Evolutionary conservation across 208 protist species (phyloP), one percentile per base, ranked within the genome.

Genomic region (Trypanosomatidae sp.): DNA sequence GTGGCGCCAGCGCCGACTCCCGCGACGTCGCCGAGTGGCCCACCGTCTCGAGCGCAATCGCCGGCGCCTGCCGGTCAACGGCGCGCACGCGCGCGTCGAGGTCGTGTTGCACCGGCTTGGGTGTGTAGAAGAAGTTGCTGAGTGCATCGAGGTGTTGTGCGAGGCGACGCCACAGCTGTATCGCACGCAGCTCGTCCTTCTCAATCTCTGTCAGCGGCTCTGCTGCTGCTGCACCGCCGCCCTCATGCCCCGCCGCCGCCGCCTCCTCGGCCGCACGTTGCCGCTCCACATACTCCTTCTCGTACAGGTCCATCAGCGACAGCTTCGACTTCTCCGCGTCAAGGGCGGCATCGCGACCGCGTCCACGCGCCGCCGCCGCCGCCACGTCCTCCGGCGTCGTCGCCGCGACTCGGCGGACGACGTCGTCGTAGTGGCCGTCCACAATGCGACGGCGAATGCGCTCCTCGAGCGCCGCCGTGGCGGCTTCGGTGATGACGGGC

Each of bases 121-220:
- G 86, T 1, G 86, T 94, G 66, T 71, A 94, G 72, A 86, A 52
- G 65, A 89, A 92, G 72, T 94, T 94, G 54, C 79, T 92, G 40
- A 94, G 72, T 2, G 77, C 80, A 46, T 92, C 86, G 37, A 94
- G 77, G 64, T 92, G 82, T 59, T 88, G 78, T 21, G 80, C 57
- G 19, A 94, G 74, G 21, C 81, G 77, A 32, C 69, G 63, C 86
- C 86, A 94, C 82, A 94, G 88, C 27, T 94, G 80, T 6, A 94
- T 66, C 11, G 82, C 82, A 5, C 82, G 79, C 43, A 94, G 65
- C 65, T 94, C 86, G 43, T 94, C 86, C 60, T 85, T 83, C 64
- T 94, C 86, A 19, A 89, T 56, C 60, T 91, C 79, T 16, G 86
- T 94, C 24, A 94, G 72, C 11, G 79, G 81, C 57, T 91, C 78